Evolutionary conservation across 345 rosid genomes (phyloP), one percentile per base, ranked within the genome.

Genomic region (Eucalyptus tenuipes): DNA sequence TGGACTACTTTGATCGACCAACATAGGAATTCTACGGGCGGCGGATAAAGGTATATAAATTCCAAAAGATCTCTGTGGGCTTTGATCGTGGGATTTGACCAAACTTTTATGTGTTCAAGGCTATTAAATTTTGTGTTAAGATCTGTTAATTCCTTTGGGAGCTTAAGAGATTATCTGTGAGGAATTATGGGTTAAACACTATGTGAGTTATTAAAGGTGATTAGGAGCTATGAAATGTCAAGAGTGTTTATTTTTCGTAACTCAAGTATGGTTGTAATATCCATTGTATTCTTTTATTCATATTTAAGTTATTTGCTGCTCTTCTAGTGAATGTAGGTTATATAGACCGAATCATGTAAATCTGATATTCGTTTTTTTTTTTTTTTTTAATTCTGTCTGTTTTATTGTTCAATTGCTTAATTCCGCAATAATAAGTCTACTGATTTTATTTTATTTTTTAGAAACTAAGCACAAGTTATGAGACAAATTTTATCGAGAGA

Each of bases 321-420:
- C 5, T 53, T 53, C 25, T 1, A 3, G 0, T 53, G 0, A 25
- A 24, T 1, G 6, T 55, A 55, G 1, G 5, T 22, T 2, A 25
- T 13, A 55, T 24, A 0, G 6, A 55, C 1, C 20, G 5, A 24
- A 55, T 55, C 13, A 55, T 25, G 5, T 55, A 55, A 55, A 55
- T 55, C 0, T 24, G 1, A 13, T 55, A 13, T 10, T 22, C 29
- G 5, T 10, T 24, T 55, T 55, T 10, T 10, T 24, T 22, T 24
- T 55, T 55, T 24, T 24, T 22, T 24, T 55, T 55, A 9, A 2
- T 55, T 24, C 0, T 55, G 0, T 24, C 3, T 9, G 13, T 55
- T 24, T 55, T 55, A 55, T 10, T 55, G 61, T 55, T 24, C 12
- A 24, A 55, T 55, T 0, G 2, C 12, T 24, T 55, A 18, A 52